Percentiles rank a stretch among this genome's conserved stretches.
Conservation (phyloP, 1,284 basidiomycete genomes). For the Puccinia sorghi region DNA sequence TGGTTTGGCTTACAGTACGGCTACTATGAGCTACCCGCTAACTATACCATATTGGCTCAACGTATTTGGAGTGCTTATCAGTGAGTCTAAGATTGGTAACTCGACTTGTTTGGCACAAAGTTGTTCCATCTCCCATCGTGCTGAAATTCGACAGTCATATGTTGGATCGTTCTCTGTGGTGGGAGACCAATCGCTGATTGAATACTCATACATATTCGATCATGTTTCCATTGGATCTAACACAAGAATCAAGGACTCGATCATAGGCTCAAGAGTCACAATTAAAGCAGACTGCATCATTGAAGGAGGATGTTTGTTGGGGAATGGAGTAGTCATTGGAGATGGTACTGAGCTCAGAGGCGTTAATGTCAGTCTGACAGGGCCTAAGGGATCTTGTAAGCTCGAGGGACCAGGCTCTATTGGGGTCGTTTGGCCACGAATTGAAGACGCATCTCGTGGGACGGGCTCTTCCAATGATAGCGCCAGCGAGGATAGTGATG, state of each 20-base stretch:
- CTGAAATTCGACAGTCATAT: conserved; percentile 58
- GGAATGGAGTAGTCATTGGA: conserved; percentile 59
- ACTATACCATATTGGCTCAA: not conserved
- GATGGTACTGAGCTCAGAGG: conserved; percentile 53
- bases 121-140: conserved; percentile 52
- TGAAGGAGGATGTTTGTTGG: conserved; percentile 70
- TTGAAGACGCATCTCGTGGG: conserved; percentile 45
- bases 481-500: conserved; percentile 52
- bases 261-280: conserved; percentile 72
- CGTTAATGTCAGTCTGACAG: conserved; percentile 59
- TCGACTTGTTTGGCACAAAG: conserved; percentile 24
- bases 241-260: conserved; percentile 63
- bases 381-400: conserved; percentile 50
- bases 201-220: conserved; percentile 67
- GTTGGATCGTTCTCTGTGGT: conserved; percentile 66
- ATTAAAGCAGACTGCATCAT: conserved; percentile 76
- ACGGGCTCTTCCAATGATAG: conserved; percentile 50
- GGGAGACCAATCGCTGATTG: conserved; percentile 78
- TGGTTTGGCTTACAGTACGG: not conserved
- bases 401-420: conserved; percentile 54
- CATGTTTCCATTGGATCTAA: conserved; percentile 63
- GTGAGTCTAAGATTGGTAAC: conserved; percentile 35
- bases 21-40: not conserved
- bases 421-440: conserved; percentile 50
- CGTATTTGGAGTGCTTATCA: not conserved